Base-by-base conservation (phyloP, 257 asterid species). In the Paulownia fortunei region DNA sequence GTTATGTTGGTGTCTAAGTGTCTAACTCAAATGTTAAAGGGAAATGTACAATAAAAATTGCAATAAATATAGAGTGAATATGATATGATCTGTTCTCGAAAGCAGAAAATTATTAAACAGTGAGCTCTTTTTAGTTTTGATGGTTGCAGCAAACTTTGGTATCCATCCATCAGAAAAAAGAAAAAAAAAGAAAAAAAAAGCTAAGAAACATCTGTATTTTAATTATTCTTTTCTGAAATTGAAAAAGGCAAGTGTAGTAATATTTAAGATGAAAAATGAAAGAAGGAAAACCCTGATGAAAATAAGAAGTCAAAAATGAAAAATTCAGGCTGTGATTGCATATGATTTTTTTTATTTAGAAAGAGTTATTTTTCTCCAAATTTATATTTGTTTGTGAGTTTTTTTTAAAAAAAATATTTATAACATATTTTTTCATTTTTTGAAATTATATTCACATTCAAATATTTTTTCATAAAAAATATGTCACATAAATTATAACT, bases 91-190 rank as follows among this genome's bases (percentile, higher is more conserved):
- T 11, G 18, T 56, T 56, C 18, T 56, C 1, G 0, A 56, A 56
- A 23, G 64, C 15, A 24, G 34, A 56, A 21, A 15, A 49, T 15
- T n/a, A n/a, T 0, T 10, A 32, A 73, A 49, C 59, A 67, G 64
- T 39, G 63, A 36, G 52, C 26, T 15, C 37, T 11, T 61, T 44
- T 69, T 54, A 76, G 80, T 70, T 82, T 41, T 32, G 82, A 81
- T 83, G 30, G 86, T 79, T 83, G 82, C 78, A 79, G 65, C 83
- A 36, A 83, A 83, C 76, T 76, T 80, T 32, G 30, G 42, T 52
- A 79, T 85, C 67, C 56, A 80, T 78, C 82, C 39, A 79, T 86
- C 81, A 19, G 34, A 18, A 16, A 10, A 23, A 5, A 16, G 9
- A 3, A 36, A 9, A 10, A 18, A 10, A 8, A 10, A 5, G 4